phyloP scores from a whole-genome alignment of 805 yeast species.

The Kodamaea neixiangensis region DNA sequence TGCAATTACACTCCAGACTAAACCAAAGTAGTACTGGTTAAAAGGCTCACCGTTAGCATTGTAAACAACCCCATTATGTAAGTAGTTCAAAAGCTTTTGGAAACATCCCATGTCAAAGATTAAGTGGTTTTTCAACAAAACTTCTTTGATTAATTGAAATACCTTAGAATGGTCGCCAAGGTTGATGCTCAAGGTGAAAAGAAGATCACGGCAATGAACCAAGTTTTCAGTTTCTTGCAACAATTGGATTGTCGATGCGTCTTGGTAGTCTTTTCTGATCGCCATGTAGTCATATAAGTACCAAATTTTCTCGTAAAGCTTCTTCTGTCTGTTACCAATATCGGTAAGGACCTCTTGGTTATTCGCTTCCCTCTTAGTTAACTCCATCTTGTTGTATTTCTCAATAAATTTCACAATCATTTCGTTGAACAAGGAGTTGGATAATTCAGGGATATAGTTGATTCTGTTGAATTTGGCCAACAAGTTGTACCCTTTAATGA shows the following conservation, averaged over 20 bases:
- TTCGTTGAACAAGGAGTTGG: conserved; percentile 30
- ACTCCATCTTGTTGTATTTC: conserved; percentile 21
- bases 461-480: conserved; percentile 30
- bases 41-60: conserved; percentile 19
- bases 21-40: conserved; percentile 30
- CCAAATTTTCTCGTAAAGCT: conserved; percentile 25
- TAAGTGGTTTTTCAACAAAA: conserved; percentile 32
- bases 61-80: conserved; percentile 26
- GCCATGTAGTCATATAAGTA: conserved; percentile 34
- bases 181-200: conserved; percentile 35
- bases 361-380: conserved; percentile 3
- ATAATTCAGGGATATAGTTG: conserved; percentile 37
- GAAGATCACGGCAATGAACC: conserved; percentile 26
- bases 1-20: conserved; percentile 37
- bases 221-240: conserved; percentile 9
- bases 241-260: conserved; percentile 8
- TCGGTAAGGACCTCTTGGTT: not conserved
- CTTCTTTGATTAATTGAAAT: conserved; percentile 38
- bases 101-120: conserved; percentile 30
- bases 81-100: conserved; percentile 32
- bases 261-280: conserved; percentile 38
- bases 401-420: conserved; percentile 29
- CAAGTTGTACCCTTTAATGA: conserved; percentile 26
- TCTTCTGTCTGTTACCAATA: conserved; percentile 1
- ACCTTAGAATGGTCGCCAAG: conserved; percentile 35